Evolutionary conservation across 2,329 filamentous ascomycete species (phyloP), one percentile per base, ranked within the genome.

Genomic region (Fusarium mundagurra): DNA sequence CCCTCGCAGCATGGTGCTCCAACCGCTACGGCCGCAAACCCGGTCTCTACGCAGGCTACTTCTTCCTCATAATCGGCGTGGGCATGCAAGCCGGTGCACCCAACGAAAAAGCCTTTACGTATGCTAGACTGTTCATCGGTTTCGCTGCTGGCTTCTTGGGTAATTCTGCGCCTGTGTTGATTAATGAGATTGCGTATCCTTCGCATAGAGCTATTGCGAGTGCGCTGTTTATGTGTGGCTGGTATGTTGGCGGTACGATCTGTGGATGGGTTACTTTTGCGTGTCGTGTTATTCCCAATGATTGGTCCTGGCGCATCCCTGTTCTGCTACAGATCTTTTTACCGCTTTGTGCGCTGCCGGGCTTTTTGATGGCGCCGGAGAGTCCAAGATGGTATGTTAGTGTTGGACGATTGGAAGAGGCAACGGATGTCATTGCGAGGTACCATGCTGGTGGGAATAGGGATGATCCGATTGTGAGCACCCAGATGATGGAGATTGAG

Each of bases 1-100:
- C 71, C 11, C 3, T 76, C 5, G 73, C 75, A 9, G 71, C 72
- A 18, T 72, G 68, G 68, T 39, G 31, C 22, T 44, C 38, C 27
- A 67, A 67, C 16, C 62, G 29, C 18, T 67, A 67, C 27, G 61
- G 64, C 2, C 64, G 61, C 8, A 67, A 67, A 1, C 33, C 38
- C 0, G 61, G 64, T 27, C 31, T 67, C 4, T 67, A 67, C 27
- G 41, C 33, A 0, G 64, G 64, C 8, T 58, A 67, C 22, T 29
- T 67, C 8, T 67, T 67, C 18, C 41, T 67, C 4, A 38, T 67
- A 47, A 24, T 64, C 22, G 64, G 64, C 5, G 62, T 64, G 1
- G 44, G 62, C 12, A 64, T 67, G 16, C 64, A 67, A n/a, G 51
- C 64, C 13, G 61, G 50, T 8, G 64, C 64, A 1, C 64, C 31